These are phyloP conservation scores for Atkinsonella texensis DNA, from an alignment of 2,329 filamentous ascomycete genomes.

Conservation along the genomic window DNA sequence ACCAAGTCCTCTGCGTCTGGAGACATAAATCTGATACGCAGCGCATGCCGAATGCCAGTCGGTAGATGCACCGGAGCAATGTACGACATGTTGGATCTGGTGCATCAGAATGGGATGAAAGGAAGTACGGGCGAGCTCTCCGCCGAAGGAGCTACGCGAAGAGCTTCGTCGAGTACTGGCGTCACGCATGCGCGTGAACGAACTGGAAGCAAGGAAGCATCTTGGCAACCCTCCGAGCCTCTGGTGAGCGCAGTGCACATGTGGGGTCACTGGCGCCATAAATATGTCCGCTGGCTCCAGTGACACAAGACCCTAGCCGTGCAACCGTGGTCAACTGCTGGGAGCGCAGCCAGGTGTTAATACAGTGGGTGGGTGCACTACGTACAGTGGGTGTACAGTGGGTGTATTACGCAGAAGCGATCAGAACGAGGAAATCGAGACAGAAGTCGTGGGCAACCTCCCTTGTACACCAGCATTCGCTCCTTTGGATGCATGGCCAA, in stretches of 20 bases:
- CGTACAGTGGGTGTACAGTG: too few relatives aligned
- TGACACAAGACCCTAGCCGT: too few relatives aligned
- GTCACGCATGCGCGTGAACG: neutral
- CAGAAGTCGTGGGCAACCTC: too few relatives aligned
- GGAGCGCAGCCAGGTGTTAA: neutral
- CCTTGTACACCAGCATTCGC: too few relatives aligned
- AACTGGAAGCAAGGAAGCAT: neutral
- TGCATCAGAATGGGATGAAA: conserved; percentile 1
- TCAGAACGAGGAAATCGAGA: too few relatives aligned
- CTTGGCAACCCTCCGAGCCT: neutral
- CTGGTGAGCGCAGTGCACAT: neutral
- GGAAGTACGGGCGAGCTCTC: conserved; percentile 8
- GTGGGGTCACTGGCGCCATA: too few relatives aligned
- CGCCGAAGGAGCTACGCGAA: conserved; percentile 14
- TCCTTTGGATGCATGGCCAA: too few relatives aligned
- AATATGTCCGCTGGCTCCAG: neutral
- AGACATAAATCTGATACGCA: conserved; percentile 66
- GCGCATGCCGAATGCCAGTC: conserved; percentile 80
- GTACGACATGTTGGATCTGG: conserved; percentile 61
- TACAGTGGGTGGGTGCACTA: too few relatives aligned
- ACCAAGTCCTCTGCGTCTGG: conserved; percentile 70
- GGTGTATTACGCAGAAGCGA: too few relatives aligned
- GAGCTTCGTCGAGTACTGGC: conserved; percentile 13
- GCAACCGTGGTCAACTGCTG: neutral
- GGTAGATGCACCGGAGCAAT: conserved; percentile 86